Evolutionary conservation across 345 rosid genomes (phyloP).

Genomic region (Euphorbia pulcherrima): DNA sequence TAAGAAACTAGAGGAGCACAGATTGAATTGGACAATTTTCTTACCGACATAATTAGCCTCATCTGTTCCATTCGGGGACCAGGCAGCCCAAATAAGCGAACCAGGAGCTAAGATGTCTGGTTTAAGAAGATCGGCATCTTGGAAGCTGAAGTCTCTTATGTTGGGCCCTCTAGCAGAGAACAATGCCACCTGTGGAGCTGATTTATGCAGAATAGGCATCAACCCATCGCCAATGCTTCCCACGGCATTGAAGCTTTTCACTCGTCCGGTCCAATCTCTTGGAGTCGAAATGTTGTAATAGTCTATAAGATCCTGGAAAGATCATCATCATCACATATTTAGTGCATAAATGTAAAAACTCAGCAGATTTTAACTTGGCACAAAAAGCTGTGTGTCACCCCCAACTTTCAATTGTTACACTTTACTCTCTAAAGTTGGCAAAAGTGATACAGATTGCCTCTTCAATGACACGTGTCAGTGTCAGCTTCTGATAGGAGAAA

Average conservation of each 20-base stretch:
- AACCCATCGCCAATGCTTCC: slow-evolving; percentile 96
- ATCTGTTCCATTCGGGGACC: slow-evolving; percentile 98
- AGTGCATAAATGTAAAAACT: not conserved
- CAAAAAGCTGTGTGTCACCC: too few species aligned
- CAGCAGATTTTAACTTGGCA: not conserved
- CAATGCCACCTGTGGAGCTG: slow-evolving; percentile 96
- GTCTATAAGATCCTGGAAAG: slow-evolving; percentile 73
- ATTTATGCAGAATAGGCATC: slow-evolving; percentile 89
- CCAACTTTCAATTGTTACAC: too few species aligned
- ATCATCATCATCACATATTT: not conserved
- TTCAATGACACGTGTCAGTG: too few species aligned
- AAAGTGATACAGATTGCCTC: too few species aligned
- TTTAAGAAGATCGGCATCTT: slow-evolving; percentile 97
- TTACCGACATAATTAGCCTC: slow-evolving; percentile 87
- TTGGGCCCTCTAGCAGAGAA: slow-evolving; percentile 98
- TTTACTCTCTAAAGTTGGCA: too few species aligned
- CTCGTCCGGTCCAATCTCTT: slow-evolving; percentile 97
- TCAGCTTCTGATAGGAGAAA: too few species aligned
- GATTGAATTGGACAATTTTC: slow-evolving; percentile 3
- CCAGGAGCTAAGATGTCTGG: slow-evolving; percentile 99
- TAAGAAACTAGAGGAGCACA: not conserved
- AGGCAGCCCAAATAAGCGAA: slow-evolving; percentile 96
- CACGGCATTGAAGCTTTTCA: slow-evolving; percentile 69
- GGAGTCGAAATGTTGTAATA: slow-evolving; percentile 86
- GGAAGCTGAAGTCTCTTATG: slow-evolving; percentile 85